phyloP scores from a whole-genome alignment of 345 rosid genomes.

The Arabis hirsuta region DNA sequence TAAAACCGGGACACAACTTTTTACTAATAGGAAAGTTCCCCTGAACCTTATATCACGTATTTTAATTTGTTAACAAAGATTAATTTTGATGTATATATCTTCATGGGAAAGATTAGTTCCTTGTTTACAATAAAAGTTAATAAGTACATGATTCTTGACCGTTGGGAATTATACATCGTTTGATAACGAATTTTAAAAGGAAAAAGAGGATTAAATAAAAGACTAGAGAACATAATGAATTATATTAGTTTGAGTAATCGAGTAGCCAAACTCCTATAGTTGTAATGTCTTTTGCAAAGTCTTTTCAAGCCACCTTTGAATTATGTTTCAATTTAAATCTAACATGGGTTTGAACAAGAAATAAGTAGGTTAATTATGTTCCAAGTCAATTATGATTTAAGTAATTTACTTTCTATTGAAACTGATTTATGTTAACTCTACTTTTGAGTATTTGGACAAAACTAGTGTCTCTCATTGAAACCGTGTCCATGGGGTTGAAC shows the following conservation, averaged over 20 bases:
- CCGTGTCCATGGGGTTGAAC: slow-evolving; percentile 17
- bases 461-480: background rate
- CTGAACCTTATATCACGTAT: background rate
- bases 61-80: slow-evolving; percentile 11
- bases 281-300: background rate
- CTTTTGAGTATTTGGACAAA: background rate
- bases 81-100: slow-evolving; percentile 3
- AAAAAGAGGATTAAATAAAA: background rate
- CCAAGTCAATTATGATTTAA: background rate
- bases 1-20: background rate
- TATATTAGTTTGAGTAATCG: no score
- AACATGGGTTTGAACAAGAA: background rate
- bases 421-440: no score
- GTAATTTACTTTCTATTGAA: background rate
- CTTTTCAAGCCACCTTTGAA: background rate
- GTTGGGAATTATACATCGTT: background rate
- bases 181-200: background rate
- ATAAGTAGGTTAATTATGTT: background rate
- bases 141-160: slow-evolving; percentile 26
- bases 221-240: background rate
- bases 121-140: background rate
- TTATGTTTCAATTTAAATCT: background rate
- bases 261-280: background rate
- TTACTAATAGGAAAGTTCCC: slow-evolving; percentile 16
- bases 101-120: background rate